Base-by-base conservation (phyloP, 805 yeast genomes). In the Debaryomyces tyrocola region DNA sequence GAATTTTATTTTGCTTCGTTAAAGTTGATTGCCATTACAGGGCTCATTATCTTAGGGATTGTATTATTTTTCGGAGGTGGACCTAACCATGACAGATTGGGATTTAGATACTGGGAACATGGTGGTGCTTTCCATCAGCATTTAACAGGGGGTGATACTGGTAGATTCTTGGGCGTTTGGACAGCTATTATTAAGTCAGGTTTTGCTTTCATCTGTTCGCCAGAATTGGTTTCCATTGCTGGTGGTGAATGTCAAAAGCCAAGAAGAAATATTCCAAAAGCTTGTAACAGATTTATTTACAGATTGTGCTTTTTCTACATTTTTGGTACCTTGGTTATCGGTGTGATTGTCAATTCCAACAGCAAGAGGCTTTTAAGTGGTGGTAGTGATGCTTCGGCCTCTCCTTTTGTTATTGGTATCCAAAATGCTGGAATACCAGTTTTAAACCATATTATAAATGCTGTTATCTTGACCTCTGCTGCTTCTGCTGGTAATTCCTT, bases 141-240 rank as follows among this genome's bases (percentile, higher is more conserved):
- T 54, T 55, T 79, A 43, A 65, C 70, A 1, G 59, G 56, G 7
- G 89, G 89, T 20, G 62, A 66, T 46, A 75, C 85, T 24, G 90
- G 89, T 39, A 75, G 75, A 50, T 83, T 85, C 62, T 65, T 81
- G 28, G 88, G 85, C 12, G 73, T 83, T 45, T 81, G 84, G 80
- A 78, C 82, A 12, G 82, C 79, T 44, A 69, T 84, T 41, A 78
- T 83, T 52, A 82, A 80, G 56, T 81, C 85, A 35, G 88, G 83
- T 12, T 84, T 82, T 54, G 80, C 87, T 3, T 83, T 82, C 58
- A 79, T 83, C 51, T 71, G 82, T 41, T 66, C 84, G 20, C 87
- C 87, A 14, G 89, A 84, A 66, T 70, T 84, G 55, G 73, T 84
- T 41, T 82, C 88, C 5, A 83, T 90, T 15, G 94, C 96, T 0